Conservation (phyloP, 805 yeast genomes). For the Nakazawaea sp. region DNA sequence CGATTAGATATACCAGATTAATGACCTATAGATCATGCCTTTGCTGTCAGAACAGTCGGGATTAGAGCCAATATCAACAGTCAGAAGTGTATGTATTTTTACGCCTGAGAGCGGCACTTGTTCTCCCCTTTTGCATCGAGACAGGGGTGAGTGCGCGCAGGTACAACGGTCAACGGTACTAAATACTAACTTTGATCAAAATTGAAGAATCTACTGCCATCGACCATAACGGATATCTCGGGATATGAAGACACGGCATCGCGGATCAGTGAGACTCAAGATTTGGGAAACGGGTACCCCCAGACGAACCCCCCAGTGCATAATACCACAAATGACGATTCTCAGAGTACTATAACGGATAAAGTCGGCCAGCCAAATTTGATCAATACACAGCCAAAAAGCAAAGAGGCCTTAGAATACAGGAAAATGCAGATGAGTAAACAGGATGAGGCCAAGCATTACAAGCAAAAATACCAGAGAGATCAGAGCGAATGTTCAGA, state of each 20-base stretch:
- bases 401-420: not conserved
- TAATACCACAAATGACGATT: constrained; percentile 6
- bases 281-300: too few relatives aligned
- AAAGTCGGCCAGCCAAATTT: too few relatives aligned
- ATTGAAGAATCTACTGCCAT: constrained; percentile 8
- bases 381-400: constrained; percentile 3
- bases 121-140: too few relatives aligned
- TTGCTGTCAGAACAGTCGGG: too few relatives aligned
- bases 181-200: not conserved
- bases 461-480: constrained; percentile 2
- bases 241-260: constrained; percentile 3
- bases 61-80: too few relatives aligned
- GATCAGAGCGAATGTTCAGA: constrained; percentile 8
- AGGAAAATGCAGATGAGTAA: not conserved
- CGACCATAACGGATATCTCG: constrained; percentile 3
- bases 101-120: too few relatives aligned
- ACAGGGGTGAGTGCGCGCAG: too few relatives aligned
- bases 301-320: too few relatives aligned
- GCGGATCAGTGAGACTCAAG: not conserved
- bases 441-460: not conserved
- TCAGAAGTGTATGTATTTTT: too few relatives aligned
- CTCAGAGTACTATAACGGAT: not conserved
- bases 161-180: too few relatives aligned
- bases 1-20: too few relatives aligned
- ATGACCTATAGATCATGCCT: too few relatives aligned